Conservation (phyloP, 2,329 filamentous ascomycete species). For the Pleoardoris graminearum region DNA sequence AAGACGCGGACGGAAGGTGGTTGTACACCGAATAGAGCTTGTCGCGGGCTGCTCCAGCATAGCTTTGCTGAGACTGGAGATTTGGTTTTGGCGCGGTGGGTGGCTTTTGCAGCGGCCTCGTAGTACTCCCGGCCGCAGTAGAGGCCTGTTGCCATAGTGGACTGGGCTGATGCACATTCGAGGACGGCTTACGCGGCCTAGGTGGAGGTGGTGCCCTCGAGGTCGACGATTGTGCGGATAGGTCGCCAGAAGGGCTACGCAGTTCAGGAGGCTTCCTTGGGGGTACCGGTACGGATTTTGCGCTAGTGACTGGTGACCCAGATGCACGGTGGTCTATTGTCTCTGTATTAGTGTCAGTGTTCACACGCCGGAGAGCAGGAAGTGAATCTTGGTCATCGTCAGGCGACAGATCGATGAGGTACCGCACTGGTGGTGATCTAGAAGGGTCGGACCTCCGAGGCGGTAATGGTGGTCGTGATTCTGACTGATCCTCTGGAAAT, state of each 20-base stretch:
- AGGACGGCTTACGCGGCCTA: conserved; percentile 36
- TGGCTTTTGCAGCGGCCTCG: conserved; percentile 41
- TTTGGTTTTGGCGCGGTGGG: conserved; percentile 29
- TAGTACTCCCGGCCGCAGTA: conserved; percentile 25
- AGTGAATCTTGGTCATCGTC: conserved; percentile 41
- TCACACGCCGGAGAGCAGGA: conserved; percentile 26
- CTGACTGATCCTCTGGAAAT: conserved; percentile 42
- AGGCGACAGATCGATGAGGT: conserved; percentile 55
- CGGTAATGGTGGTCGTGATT: conserved; percentile 42
- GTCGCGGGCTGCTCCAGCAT: conserved; percentile 43
- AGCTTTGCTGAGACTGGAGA: conserved; percentile 39
- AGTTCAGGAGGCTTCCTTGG: conserved; percentile 43
- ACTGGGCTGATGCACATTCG: conserved; percentile 30
- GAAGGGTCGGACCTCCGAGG: conserved; percentile 35
- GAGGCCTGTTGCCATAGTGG: conserved; percentile 32
- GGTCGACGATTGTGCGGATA: conserved; percentile 24
- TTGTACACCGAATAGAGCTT: conserved; percentile 48
- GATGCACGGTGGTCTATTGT: conserved; percentile 19
- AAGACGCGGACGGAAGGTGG: conserved; percentile 40
- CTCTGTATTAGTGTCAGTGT: conserved; percentile 31
- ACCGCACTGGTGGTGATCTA: conserved; percentile 32
- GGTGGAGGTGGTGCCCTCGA: conserved; percentile 41
- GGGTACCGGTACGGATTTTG: conserved; percentile 37
- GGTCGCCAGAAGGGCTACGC: conserved; percentile 44
- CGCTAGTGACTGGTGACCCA: conserved; percentile 21